These are phyloP conservation scores for Arthrocladium fulminans DNA, from an alignment of 2,329 filamentous ascomycete genomes.

Conservation along the genomic window DNA sequence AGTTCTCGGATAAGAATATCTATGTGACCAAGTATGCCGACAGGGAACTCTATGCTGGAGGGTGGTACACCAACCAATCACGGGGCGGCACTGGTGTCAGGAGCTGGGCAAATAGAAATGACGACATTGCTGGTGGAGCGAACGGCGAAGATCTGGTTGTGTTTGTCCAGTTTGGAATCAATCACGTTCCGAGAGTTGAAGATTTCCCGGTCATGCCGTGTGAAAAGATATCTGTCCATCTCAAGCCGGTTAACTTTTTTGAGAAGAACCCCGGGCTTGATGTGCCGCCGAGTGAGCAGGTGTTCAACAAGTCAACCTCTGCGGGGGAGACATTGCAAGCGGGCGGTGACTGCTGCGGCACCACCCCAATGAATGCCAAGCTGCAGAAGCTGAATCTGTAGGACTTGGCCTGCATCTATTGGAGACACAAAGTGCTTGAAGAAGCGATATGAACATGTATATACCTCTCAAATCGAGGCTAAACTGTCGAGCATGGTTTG, in stretches of 20 bases:
- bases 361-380: neutral
- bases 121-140: conserved; percentile 37
- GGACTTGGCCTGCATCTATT: too few species aligned
- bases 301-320: conserved; percentile 30
- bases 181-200: conserved; percentile 55
- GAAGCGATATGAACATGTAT: too few species aligned
- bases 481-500: too few species aligned
- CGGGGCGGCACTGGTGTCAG: conserved; percentile 46
- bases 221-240: conserved; percentile 42
- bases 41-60: conserved; percentile 45
- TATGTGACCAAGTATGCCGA: conserved; percentile 49
- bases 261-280: conserved; percentile 44
- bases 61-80: conserved; percentile 50
- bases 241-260: conserved; percentile 46
- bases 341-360: conserved; percentile 13
- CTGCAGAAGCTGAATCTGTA: conserved; percentile 6
- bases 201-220: conserved; percentile 63
- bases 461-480: too few species aligned
- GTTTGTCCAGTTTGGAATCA: conserved; percentile 52
- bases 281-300: conserved; percentile 35
- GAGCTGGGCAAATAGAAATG: conserved; percentile 41
- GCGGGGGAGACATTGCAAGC: conserved; percentile 13
- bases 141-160: conserved; percentile 44
- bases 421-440: too few species aligned
- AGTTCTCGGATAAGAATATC: conserved; percentile 48